Evolutionary conservation across 495 filamentous ascomycete genomes (phyloP), one percentile per base, ranked within the genome.

Genomic region (Talaromyces wortmannii): DNA sequence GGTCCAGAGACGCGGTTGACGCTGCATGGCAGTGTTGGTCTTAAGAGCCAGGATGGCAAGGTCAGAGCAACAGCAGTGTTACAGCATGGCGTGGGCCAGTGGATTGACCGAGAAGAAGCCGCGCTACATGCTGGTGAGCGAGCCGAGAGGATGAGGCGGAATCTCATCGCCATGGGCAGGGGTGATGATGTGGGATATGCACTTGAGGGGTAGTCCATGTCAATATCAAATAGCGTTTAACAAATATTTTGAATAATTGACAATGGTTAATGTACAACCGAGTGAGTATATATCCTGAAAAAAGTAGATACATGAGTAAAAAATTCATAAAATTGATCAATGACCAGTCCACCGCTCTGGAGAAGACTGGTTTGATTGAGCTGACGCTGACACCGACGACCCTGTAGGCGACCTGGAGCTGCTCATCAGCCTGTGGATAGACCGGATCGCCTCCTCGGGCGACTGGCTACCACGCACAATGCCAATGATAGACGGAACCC

Each of bases 51-150:
- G 6, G 63, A 67, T 52, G 69, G 67, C 56, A 45, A 23, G 16
- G 71, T 76, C 30, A 64, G 89, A 52, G 87, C 88, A 48, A 82
- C 85, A 63, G 91, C 91, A 64, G 88, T 95, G 52, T 70, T 95
- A 70, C 90, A 95, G 78, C 90, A 95, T 77, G 89, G 85, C 4
- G 81, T 92, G 48, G 88, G 87, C 2, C 78, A 78, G 56, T 95
- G 87, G 86, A 86, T 91, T 33, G 76, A 76, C 47, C 57, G 67
- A n/a, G 74, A 68, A 50, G 75, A 76, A 66, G 75, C 75, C 50
- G 17, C 44, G 52, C 71, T 76, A 75, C 81, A 85, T 42, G 77
- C 85, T 56, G 71, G 71, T 45, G 74, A 70, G 33, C 55, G 81
- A 47, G 70, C 78, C 2, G 78, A 77, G 64, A 73, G 59, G 65